A percentile compares a stretch with the other conserved stretches of the same genome.
Evolutionary conservation across 2,329 filamentous ascomycete species (phyloP).

Genomic region (Epichloe brachyelytri): DNA sequence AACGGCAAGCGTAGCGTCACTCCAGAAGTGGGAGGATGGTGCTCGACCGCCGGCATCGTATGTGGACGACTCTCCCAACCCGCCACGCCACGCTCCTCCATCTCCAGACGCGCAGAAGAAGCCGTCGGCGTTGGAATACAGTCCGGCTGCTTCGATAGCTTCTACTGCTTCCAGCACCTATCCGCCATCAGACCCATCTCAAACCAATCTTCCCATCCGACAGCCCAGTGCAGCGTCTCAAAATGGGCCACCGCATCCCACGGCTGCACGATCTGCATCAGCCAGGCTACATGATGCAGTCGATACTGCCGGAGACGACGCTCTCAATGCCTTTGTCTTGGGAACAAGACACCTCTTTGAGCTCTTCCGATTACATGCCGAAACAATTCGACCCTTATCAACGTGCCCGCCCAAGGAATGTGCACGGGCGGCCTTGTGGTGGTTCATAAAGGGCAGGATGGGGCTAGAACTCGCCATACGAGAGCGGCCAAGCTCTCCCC

Average conservation of each 20-base stretch:
- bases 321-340: conserved; percentile 54
- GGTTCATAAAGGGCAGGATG: conserved; percentile 73
- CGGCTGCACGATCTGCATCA: conserved; percentile 20
- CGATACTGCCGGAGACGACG: conserved; percentile 44
- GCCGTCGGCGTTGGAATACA: conserved; percentile 23
- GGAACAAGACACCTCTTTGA: conserved; percentile 63
- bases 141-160: conserved; percentile 26
- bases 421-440: conserved; percentile 67
- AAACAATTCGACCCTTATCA: conserved; percentile 54
- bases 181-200: conserved; percentile 10
- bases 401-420: conserved; percentile 53
- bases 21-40: conserved; percentile 20
- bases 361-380: conserved; percentile 65
- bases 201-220: conserved; percentile 9
- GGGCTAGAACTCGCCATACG: conserved; percentile 62
- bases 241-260: conserved; percentile 10
- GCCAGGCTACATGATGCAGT: conserved; percentile 30
- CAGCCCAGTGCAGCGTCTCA: conserved; percentile 14
- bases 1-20: conserved; percentile 20
- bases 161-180: conserved; percentile 20
- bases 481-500: conserved; percentile 39
- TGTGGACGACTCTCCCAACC: conserved; percentile 14
- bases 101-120: conserved; percentile 16
- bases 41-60: conserved; percentile 9
- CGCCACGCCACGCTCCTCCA: conserved; percentile 12